Evolutionary conservation across 345 rosid genomes (phyloP).

Genomic region (Eucalyptus leucophloia): DNA sequence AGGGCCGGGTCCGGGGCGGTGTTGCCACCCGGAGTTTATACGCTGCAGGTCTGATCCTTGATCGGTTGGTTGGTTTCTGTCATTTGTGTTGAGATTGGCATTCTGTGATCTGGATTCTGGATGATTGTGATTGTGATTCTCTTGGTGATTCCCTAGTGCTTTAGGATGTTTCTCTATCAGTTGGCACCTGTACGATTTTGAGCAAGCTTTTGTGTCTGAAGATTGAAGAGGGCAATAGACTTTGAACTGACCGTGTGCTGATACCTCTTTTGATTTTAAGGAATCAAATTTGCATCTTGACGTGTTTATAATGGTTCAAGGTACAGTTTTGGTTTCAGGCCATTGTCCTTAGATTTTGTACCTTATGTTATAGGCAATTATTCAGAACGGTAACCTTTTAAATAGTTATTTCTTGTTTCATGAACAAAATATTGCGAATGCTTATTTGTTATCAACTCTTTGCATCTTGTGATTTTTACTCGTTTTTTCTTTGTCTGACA

Average conservation of each 20-base stretch:
- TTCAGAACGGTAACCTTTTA: background rate
- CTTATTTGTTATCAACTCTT: background rate
- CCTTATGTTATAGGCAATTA: background rate
- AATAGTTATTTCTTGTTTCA: background rate
- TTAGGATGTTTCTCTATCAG: background rate
- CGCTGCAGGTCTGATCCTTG: constrained; percentile 47
- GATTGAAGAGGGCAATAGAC: background rate
- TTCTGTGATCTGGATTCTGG: background rate
- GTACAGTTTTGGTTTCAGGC: background rate
- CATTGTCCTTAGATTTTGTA: background rate
- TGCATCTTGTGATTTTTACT: background rate
- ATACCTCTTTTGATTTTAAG: background rate
- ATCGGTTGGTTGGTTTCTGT: background rate
- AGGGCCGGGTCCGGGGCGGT: constrained; percentile 64
- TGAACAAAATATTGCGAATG: background rate
- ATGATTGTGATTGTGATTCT: background rate
- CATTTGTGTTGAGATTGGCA: background rate
- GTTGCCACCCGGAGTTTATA: constrained; percentile 94
- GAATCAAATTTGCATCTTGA: background rate
- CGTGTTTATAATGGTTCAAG: background rate
- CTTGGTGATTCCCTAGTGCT: background rate
- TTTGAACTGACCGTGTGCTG: background rate
- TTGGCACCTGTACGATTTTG: background rate
- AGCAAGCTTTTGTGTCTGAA: background rate
- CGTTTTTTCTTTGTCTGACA: background rate